These are phyloP conservation scores for Tephrocybe rancida DNA, from an alignment of 768 basidiomycete species.

Conservation along the genomic window DNA sequence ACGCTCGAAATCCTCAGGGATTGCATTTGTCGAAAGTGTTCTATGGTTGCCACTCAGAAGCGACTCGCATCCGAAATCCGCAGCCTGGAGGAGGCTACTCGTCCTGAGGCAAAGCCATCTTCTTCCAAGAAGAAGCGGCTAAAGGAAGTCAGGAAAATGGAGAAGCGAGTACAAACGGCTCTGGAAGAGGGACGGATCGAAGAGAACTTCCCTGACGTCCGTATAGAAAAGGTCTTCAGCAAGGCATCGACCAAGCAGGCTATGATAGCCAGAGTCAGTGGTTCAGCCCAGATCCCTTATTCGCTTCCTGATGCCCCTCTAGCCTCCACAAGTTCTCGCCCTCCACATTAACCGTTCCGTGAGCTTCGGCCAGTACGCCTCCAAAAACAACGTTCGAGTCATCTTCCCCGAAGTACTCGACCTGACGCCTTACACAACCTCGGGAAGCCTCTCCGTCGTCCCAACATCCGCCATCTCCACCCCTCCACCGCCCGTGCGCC, in stretches of 20 bases:
- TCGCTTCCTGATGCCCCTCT: slow-evolving; percentile 7
- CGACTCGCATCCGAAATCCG: slow-evolving; percentile 66
- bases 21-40: slow-evolving; percentile 92
- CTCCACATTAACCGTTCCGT: slow-evolving; percentile 93
- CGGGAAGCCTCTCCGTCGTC: slow-evolving; percentile 70
- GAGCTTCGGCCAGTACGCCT: slow-evolving; percentile 71
- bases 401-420: slow-evolving; percentile 88
- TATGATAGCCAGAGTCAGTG: slow-evolving; percentile 85
- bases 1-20: slow-evolving; percentile 87
- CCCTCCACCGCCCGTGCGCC: slow-evolving; percentile 47
- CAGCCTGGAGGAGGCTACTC: slow-evolving; percentile 48
- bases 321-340: slow-evolving; percentile 86
- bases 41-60: slow-evolving; percentile 74
- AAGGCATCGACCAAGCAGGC: slow-evolving; percentile 83
- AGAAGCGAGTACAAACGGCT: slow-evolving; percentile 58
- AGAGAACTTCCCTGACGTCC: slow-evolving; percentile 80
- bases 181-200: slow-evolving; percentile 79
- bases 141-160: slow-evolving; percentile 70
- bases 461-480: slow-evolving; percentile 75
- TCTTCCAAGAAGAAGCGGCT: slow-evolving; percentile 75
- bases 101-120: slow-evolving; percentile 48
- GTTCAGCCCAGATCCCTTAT: neutral
- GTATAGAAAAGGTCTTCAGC: slow-evolving; percentile 76
- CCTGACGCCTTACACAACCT: slow-evolving; percentile 85
- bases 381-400: slow-evolving; percentile 85